Evolutionary conservation across 352 stramenopile genomes (phyloP), one percentile per base, ranked within the genome.

Genomic region (Pythium monospermum): DNA sequence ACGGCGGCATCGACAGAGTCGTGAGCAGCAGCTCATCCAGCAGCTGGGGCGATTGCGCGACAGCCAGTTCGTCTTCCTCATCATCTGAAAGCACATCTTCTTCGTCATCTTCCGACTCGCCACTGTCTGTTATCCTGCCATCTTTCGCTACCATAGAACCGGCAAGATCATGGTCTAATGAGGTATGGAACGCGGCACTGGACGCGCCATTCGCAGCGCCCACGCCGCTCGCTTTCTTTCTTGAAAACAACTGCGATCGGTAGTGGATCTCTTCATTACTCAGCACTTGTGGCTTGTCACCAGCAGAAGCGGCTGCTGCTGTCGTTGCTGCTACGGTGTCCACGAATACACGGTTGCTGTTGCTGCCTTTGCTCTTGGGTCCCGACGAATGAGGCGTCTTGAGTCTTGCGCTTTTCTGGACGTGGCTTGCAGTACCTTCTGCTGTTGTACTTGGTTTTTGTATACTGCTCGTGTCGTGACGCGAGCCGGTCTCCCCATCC

Each of bases 21-120:
- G 76, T 87, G 1, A 91, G 44, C 25, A 91, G 53, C 23, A 89
- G 37, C 48, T 91, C 80, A 15, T 91, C 80, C 0, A 91, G 66
- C 5, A 85, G 41, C 32, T 89, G 76, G 8, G 75, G 66, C 0
- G 80, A 91, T 43, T 88, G 74, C 0, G 66, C 66, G 2, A 88
- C 71, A 6, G 77, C 71, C 2, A 56, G 42, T 13, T 73, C 51
- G 18, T 60, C 49, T n/a, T 91, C 77, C 22, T 86, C 76, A 15
- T 84, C 68, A 36, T 73, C 73, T 0, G 64, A 81, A 1, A 84
- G 55, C 3, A 48, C 40, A 37, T 71, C 61, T 12, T 72, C 59
- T 2, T 74, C 64, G 21, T 53, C 26, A 18, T 39, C 49, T 10
- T 39, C 37, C 5, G 26, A 26, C 33, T 13, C 54, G 2, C 30